Evolutionary conservation across 495 filamentous ascomycete genomes (phyloP), one percentile per base, ranked within the genome.

Genomic region (Aspergillus egyptiacus): DNA sequence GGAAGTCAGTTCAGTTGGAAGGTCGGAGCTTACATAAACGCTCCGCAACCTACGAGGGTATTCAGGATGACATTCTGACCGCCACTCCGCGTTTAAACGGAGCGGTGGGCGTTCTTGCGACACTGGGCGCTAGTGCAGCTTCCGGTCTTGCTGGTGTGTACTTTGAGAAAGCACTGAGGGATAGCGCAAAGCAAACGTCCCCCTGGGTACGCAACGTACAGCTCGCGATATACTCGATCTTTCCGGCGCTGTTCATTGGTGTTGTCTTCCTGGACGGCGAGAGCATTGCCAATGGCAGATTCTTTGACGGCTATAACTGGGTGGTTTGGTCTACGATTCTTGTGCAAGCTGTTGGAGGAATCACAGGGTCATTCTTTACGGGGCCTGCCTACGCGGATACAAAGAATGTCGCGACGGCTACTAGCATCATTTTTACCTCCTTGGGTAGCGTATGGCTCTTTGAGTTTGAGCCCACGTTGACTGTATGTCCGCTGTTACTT

Each of bases 31-130:
- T 91, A 34, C 68, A 74, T 17, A 74, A 73, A 44, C 82, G 93
- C n/a, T 95, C 90, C n/a, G 90, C 89, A 5, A 94, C 89, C 1
- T 96, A 96, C 58, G 85, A 96, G 65, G 91, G 93, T 17, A 96
- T 96, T 43, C 75, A 89, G 53, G 84, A 93, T 50, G 91, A 96
- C 58, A 74, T 85, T 31, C 73, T 76, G 34, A 65, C 77, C 22
- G 76, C 74, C 14, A 69, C 77, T 19, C 85, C 84, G 7, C 66
- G 74, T 31, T 79, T 94, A 77, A 89, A 89, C 66, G 76, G 81
- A 40, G 74, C 78, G 1, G 68, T 94, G 45, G 93, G 93, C n/a
- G 59, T 97, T 9, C 64, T 80, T 1, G 82, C 91, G 0, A 90
- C 91, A 2, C 63, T 91, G 44, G 72, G 84, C 5, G 84, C 89